Base-by-base conservation (phyloP, 2,329 filamentous ascomycete species). In the Exophiala sideris region DNA sequence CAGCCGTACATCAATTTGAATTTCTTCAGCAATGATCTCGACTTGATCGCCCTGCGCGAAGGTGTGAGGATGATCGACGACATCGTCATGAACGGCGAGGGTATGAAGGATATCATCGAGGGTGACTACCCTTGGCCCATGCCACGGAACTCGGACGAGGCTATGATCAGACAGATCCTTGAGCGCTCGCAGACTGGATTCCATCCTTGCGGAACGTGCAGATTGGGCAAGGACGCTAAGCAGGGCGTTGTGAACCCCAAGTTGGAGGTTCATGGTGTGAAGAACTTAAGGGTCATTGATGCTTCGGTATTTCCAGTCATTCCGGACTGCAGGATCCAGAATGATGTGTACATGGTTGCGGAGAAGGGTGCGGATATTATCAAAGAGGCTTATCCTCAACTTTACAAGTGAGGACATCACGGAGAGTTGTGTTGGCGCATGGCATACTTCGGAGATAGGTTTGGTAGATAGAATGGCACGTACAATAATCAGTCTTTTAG, bases 131-230 rank as follows among this genome's bases (percentile, higher is more conserved):
- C 82, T 0, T 85, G 80, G 80, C 68, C 74, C 0, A 82, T 85
- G 79, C 81, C 82, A 0, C 71, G 78, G 2, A 63, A 79, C 10
- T 74, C 73, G 1, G 80, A 85, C 48, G 76, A 78, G 52, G 76
- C 70, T 1, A 85, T 85, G 81, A 76, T 79, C 39, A 72, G 73
- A 46, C 69, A 74, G 36, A 76, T 85, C 10, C 66, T 85, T 6
- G 82, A 85, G 51, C 72, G 82, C n/a, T 79, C 69, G 29, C 80
- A 85, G 69, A 85, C 81, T 2, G 76, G 73, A 0, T 84, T 81
- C 70, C 79, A 83, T 60, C 80, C 81, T 2, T 83, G 79, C 48
- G 81, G 82, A 42, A 83, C 78, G 6, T 67, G 71, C 4, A 76
- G 81, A 16, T 70, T 85, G 9, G 76, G 73, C 5, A 78, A 79